phyloP scores from a whole-genome alignment of 305 asterid species.

The Solanum hybrid region DNA sequence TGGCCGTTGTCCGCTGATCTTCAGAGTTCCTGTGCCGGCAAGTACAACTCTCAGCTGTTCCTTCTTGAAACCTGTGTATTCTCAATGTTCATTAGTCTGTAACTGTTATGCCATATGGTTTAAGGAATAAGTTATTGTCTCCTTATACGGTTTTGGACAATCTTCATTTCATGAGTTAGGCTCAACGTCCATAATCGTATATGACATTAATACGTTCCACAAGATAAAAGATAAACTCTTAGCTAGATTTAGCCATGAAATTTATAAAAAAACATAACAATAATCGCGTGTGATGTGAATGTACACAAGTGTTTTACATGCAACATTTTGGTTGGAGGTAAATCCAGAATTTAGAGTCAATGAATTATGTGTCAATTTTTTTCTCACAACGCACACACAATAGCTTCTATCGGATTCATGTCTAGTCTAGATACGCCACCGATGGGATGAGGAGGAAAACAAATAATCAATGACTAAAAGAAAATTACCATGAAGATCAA shows the following conservation, averaged over 20 bases:
- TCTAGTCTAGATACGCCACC: not conserved
- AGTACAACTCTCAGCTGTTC: conserved; percentile 51
- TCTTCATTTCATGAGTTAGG: not conserved
- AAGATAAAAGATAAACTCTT: not conserved
- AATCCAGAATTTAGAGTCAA: not conserved
- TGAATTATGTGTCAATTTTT: not conserved
- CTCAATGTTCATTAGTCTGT: not conserved
- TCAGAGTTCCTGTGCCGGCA: conserved; percentile 21
- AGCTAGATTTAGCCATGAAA: not conserved
- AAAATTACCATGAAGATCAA: conserved; percentile 50
- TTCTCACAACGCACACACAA: not conserved
- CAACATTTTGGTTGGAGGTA: not conserved
- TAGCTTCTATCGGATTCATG: not conserved
- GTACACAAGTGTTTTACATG: not conserved
- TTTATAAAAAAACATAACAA: not conserved
- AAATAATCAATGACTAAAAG: not conserved
- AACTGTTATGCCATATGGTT: not conserved
- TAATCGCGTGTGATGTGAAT: not conserved
- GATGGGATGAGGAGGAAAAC: not conserved
- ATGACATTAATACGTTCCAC: not conserved
- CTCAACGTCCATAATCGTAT: not conserved
- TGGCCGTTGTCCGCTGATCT: conserved; percentile 43
- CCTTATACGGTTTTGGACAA: not conserved
- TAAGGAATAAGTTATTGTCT: not conserved
- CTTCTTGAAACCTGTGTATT: conserved; percentile 39